Evolutionary conservation across 345 rosid species (phyloP), one percentile per base, ranked within the genome.

Genomic region (Aurinia saxatilis): DNA sequence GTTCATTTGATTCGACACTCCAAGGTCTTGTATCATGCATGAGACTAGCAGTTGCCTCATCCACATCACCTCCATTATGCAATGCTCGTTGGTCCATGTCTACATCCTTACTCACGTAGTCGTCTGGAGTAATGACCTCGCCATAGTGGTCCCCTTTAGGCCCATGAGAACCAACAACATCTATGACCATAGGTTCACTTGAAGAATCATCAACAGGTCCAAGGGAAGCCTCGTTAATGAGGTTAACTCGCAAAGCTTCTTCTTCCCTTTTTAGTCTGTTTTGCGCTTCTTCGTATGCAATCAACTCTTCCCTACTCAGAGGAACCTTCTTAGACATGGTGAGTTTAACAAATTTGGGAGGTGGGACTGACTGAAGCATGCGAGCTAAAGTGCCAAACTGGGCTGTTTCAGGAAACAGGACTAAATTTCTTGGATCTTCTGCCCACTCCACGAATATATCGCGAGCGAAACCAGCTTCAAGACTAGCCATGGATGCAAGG

Each of bases 381-480:
- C 99, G 97, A 67, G 99, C 96, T 77, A 93, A 67, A 9, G 97
- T 82, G 37, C 95, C 97, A 79, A 78, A 93, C 99, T 93, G 76
- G 77, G 97, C 97, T 80, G 88, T 84, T 77, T 93, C 99, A 5
- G 97, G 87, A 75, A 93, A 93, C 48, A 93, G 90, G 46, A 90
- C 85, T 15, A 87, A 84, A 77, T 90, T 93, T 79, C 75, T 90
- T 16, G 70, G 75, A 76, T 89, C 99, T 66, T 82, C 76, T 11
- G 97, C 97, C 99, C 96, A 93, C 50, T 93, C 96, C 59, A 84
- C 96, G 53, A 93, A 90, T 72, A 93, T 90, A 70, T 90, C 97
- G 59, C 87, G 99, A 73, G 99, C 80, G 71, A 90, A 90, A 41
- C 99, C 99, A 38, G 96, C 95, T 76, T 93, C 97, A 65, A 93